These are phyloP conservation scores for Dothideomycetes sp. DNA, from an alignment of 2,329 filamentous ascomycete species.

Conservation along the genomic window DNA sequence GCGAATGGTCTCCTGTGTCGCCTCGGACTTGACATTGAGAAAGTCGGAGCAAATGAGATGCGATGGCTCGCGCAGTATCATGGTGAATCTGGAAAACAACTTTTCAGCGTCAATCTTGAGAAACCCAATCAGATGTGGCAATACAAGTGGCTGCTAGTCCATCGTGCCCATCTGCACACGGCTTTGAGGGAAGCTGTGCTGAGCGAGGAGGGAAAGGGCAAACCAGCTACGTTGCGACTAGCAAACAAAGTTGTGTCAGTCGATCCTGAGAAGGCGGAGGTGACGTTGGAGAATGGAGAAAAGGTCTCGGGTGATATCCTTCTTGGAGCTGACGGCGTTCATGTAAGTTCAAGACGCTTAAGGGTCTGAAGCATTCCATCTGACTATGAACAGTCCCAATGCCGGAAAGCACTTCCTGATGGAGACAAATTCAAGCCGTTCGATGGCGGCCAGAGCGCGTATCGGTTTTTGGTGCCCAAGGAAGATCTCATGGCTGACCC, in stretches of 20 bases:
- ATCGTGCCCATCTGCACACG: conserved; percentile 25
- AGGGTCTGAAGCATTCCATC: not conserved
- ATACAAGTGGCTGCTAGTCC: conserved; percentile 25
- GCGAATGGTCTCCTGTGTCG: conserved; percentile 17
- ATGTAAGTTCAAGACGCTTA: too few species aligned
- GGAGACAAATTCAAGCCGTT: conserved; percentile 20
- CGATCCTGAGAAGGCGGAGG: conserved; percentile 18
- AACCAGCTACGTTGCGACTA: conserved; percentile 19
- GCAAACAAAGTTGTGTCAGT: conserved; percentile 19
- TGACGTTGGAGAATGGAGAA: conserved; percentile 22
- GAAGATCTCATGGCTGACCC: conserved; percentile 23
- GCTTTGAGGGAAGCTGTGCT: conserved; percentile 21
- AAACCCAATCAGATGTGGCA: conserved; percentile 19
- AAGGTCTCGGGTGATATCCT: conserved; percentile 22
- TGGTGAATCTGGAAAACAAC: conserved; percentile 11
- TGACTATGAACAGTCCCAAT: conserved; percentile 14
- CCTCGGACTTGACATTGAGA: conserved; percentile 15
- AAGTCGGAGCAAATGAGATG: conserved; percentile 16
- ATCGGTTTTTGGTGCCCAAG: conserved; percentile 46
- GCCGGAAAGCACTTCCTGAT: conserved; percentile 18
- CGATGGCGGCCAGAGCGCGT: conserved; percentile 45
- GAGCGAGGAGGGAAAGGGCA: conserved; percentile 18
- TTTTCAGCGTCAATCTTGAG: conserved; percentile 8
- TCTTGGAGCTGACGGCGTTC: conserved; percentile 27
- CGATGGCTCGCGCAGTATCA: conserved; percentile 4